Percentiles rank a stretch among this genome's conserved stretches.
Conservation (phyloP, 352 stramenopile species). For the Phytophthora citricola region DNA sequence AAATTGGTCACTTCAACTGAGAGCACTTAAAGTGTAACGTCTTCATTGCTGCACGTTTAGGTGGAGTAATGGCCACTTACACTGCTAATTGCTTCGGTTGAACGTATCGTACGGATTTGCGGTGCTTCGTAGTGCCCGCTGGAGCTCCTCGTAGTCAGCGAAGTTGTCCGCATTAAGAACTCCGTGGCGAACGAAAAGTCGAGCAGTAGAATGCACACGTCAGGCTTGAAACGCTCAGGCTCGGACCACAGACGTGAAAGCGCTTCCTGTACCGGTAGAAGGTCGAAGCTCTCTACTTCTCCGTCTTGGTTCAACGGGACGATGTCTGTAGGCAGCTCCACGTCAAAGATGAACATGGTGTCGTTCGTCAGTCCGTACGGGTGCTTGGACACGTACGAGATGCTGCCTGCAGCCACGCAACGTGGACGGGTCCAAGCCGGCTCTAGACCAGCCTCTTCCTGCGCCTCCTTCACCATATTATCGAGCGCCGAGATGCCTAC, state of each 20-base stretch:
- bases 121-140: constrained; percentile 36
- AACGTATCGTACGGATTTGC: constrained; percentile 37
- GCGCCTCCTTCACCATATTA: constrained; percentile 80
- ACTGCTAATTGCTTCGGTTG: constrained; percentile 18
- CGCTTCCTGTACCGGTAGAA: constrained; percentile 51
- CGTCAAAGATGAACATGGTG: constrained; percentile 76
- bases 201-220: constrained; percentile 71
- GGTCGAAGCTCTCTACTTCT: constrained; percentile 71
- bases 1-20: constrained; percentile 4
- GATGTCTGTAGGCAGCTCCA: constrained; percentile 53
- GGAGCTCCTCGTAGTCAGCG: constrained; percentile 51
- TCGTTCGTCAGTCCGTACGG: constrained; percentile 66
- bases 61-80: constrained; percentile 1
- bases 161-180: constrained; percentile 69
- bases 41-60: neutral
- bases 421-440: constrained; percentile 40
- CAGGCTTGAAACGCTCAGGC: constrained; percentile 71
- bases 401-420: constrained; percentile 53
- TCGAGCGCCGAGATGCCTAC: constrained; percentile 52
- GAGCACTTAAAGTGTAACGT: constrained; percentile 14
- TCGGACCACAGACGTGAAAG: constrained; percentile 47
- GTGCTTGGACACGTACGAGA: constrained; percentile 66
- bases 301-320: constrained; percentile 56
- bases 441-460: constrained; percentile 66
- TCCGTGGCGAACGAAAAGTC: constrained; percentile 74